A percentile compares a stretch with the other conserved stretches of the same genome.
Evolutionary conservation across 345 rosid species (phyloP).

Genomic region (Salix caprea): DNA sequence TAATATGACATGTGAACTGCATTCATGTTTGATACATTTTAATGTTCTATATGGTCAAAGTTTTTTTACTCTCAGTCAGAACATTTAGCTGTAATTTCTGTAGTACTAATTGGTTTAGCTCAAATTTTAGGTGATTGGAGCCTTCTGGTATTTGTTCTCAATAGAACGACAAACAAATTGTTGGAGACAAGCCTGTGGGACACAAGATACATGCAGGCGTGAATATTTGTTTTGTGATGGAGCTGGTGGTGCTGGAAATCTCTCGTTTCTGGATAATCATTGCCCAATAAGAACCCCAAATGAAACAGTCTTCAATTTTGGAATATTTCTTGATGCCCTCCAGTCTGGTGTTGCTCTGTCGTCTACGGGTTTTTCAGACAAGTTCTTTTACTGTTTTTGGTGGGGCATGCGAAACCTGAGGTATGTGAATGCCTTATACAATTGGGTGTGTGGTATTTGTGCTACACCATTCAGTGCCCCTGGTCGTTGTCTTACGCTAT

Average conservation of each 20-base stretch:
- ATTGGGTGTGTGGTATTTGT: not conserved
- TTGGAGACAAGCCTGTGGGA: slow-evolving; percentile 67
- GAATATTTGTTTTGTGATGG: slow-evolving; percentile 43
- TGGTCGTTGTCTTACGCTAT: too few relatives aligned
- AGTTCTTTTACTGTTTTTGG: slow-evolving; percentile 35
- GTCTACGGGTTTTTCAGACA: slow-evolving; percentile 22
- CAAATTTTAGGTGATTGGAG: slow-evolving; percentile 35
- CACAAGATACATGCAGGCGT: slow-evolving; percentile 9
- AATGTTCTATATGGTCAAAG: too few relatives aligned
- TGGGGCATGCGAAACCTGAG: slow-evolving; percentile 43
- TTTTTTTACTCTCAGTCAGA: not conserved
- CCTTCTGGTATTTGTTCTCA: slow-evolving; percentile 72
- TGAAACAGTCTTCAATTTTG: slow-evolving; percentile 22
- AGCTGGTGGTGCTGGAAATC: not conserved
- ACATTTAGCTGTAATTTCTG: not conserved
- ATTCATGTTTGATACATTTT: not conserved
- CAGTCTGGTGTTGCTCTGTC: slow-evolving; percentile 27
- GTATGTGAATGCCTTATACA: slow-evolving; percentile 4
- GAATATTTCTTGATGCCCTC: slow-evolving; percentile 31
- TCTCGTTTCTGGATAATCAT: slow-evolving; percentile 5
- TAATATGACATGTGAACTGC: not conserved
- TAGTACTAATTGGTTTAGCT: not conserved
- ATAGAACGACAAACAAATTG: slow-evolving; percentile 34
- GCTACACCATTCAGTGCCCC: too few relatives aligned
- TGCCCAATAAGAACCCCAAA: slow-evolving; percentile 26